phyloP scores from a whole-genome alignment of 768 basidiomycete genomes.

The Neoboletus brunneissimus region DNA sequence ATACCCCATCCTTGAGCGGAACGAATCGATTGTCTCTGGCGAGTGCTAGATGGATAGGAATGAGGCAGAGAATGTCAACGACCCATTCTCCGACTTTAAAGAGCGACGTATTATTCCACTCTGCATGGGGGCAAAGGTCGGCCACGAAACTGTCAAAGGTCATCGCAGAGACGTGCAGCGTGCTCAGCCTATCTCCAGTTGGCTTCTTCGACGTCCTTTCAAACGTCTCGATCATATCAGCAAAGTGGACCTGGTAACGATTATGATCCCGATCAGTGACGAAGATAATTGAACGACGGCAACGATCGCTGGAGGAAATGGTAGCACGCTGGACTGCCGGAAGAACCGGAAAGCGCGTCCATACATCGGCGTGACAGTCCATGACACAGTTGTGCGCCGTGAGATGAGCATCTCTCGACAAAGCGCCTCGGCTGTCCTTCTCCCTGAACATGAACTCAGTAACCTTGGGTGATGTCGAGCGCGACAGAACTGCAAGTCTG shows the following conservation, averaged over 20 bases:
- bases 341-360: constrained; percentile 59
- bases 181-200: constrained; percentile 41
- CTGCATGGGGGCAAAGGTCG: constrained; percentile 1
- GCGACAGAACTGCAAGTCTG: constrained; percentile 42
- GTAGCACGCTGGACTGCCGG: constrained; percentile 48
- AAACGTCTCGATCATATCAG: constrained; percentile 44
- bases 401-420: constrained; percentile 13
- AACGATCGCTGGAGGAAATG: constrained; percentile 34
- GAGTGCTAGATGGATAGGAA: constrained; percentile 63
- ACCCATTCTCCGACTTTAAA: constrained; percentile 59
- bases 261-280: constrained; percentile 37
- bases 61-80: constrained; percentile 56
- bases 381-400: constrained; percentile 48
- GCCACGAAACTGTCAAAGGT: constrained; percentile 26
- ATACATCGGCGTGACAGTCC: constrained; percentile 54
- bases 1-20: constrained; percentile 56
- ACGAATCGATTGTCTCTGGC: constrained; percentile 60
- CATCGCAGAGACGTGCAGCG: constrained; percentile 33
- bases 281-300: constrained; percentile 40
- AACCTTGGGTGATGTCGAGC: constrained; percentile 52
- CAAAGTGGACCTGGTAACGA: constrained; percentile 42
- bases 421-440: constrained; percentile 29
- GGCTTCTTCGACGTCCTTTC: constrained; percentile 53
- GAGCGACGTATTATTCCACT: constrained; percentile 31
- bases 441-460: constrained; percentile 60